Conservation (phyloP, 2,329 filamentous ascomycete genomes). For the Fusarium sp. region DNA sequence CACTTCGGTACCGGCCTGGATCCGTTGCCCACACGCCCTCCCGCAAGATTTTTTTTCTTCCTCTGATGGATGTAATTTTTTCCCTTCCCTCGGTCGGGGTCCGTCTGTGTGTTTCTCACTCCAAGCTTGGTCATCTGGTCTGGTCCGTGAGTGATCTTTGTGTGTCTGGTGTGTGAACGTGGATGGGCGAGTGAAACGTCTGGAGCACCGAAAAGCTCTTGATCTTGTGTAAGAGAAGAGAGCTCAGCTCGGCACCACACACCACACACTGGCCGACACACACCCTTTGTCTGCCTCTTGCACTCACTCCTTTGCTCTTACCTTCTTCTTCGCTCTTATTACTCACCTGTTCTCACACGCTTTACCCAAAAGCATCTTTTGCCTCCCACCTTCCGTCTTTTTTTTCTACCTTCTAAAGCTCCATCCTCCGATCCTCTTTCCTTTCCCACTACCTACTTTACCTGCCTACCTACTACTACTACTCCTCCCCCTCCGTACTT, state of each 20-base stretch:
- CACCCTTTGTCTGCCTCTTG: conserved; percentile 38
- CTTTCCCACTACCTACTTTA: conserved; percentile 23
- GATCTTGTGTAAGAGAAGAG: conserved; percentile 8
- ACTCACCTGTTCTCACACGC: conserved; percentile 41
- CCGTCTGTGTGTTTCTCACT: neutral
- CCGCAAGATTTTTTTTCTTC: conserved; percentile 28
- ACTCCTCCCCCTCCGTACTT: conserved; percentile 3
- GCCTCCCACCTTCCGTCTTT: conserved; percentile 45
- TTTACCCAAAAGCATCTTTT: conserved; percentile 45
- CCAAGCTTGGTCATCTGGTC: neutral
- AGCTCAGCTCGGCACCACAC: conserved; percentile 43
- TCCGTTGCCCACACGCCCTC: conserved; percentile 44
- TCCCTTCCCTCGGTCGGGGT: conserved; percentile 15
- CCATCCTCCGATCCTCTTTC: conserved; percentile 33
- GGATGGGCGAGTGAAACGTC: conserved; percentile 21
- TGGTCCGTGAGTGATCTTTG: conserved; percentile 3
- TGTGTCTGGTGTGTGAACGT: conserved; percentile 25
- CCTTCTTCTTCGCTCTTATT: conserved; percentile 38
- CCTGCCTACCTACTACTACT: neutral
- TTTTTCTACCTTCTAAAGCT: conserved; percentile 34
- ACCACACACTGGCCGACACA: conserved; percentile 40
- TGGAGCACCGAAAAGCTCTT: conserved; percentile 27
- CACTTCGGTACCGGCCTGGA: conserved; percentile 36
- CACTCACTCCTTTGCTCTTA: conserved; percentile 24
- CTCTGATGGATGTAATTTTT: conserved; percentile 18